Base-by-base conservation (phyloP, 106 monocot species). In the Vanilla planifolia region DNA sequence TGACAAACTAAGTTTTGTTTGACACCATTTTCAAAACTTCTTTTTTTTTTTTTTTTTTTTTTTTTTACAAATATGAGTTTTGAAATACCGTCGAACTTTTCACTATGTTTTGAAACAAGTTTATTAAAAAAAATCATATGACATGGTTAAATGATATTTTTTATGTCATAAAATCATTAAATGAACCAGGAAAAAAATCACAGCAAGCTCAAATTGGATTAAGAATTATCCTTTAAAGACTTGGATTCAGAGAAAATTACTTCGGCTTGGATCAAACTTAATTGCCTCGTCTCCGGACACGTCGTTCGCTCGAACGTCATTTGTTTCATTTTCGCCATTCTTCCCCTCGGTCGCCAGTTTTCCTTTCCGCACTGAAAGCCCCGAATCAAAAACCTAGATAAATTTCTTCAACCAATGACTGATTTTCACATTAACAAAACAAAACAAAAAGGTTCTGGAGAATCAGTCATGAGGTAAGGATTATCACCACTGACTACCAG, bases 251-350 rank as follows among this genome's bases (percentile, higher is more conserved):
- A 32, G 29, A 53, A 53, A 5, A 3, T 53, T 53, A 53, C 53
- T 53, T 28, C 30, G 53, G 6, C 53, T 53, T 53, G 53, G 53
- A 53, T 53, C 53, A 53, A 53, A 53, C 53, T 53, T 53, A 27
- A 53, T 30, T 29, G 9, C 11, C 32, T 53, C 53, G 28, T 53
- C 25, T 29, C 32, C 32, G 13, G 29, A 15, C 30, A 7, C 5
- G 7, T 4, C 53, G 28, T 53, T 30, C 53, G 28, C 53, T 32
- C 29, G 15, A 17, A 17, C 28, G 30, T 14, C 2, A 53, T 27
- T 29, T 53, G 29, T n/a, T 30, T 53, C 53, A 11, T 30, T 27
- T 27, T 29, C 53, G 32, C 25, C 24, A 7, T 53, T 30, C 53
- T 53, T 53, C 30, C 13, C 8, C 30, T 53, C 53, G 30, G 32